Base-by-base conservation (phyloP, 2,329 filamentous ascomycete genomes). In the Nothomitra cinnamomea region DNA sequence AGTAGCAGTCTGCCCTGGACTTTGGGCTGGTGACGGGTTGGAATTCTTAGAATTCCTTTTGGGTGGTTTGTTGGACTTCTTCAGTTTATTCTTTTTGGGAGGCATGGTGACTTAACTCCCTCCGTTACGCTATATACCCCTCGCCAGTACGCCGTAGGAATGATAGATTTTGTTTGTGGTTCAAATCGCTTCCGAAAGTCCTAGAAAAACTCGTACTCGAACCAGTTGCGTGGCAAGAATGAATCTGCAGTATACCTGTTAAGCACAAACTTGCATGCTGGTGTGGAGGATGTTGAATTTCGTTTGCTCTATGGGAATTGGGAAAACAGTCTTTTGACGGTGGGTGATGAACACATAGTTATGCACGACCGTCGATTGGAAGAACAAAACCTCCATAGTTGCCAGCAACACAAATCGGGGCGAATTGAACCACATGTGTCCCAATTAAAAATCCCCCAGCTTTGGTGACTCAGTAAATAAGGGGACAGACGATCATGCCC, bases 301-400 rank as follows among this genome's bases (percentile, higher is more conserved):
- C 45, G 45, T 49, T 49, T 49, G 45, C 45, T 49, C 45, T 49
- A 24, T 49, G 45, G 19, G 24, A 35, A 35, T 49, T 49, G 45
- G 32, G 19, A 35, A 35, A 32, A 35, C 45, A 19, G 5, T 49
- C 24, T 49, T n/a, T 49, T 24, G 45, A 49, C 32, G 32, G 45
- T 49, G 45, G 45, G 45, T 25, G 45, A 35, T 35, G 45, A 49
- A 49, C 45, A 49, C 45, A 49, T 49, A 49, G 45, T 49, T 49
- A 49, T 49, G 45, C 45, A 28, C 32, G 19, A 22, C 45, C 45
- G 24, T 49, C 45, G 24, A 49, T 49, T 49, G 45, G 45, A 49
- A 49, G 45, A 8, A 32, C 4, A 17, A 19, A 28, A 1, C 45
- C 24, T 24, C 45, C 45, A 35, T 17, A 32, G 24, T 49, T 49